Evolutionary conservation across 2,329 filamentous ascomycete species (phyloP).

Genomic region (Alternaria postmessia): DNA sequence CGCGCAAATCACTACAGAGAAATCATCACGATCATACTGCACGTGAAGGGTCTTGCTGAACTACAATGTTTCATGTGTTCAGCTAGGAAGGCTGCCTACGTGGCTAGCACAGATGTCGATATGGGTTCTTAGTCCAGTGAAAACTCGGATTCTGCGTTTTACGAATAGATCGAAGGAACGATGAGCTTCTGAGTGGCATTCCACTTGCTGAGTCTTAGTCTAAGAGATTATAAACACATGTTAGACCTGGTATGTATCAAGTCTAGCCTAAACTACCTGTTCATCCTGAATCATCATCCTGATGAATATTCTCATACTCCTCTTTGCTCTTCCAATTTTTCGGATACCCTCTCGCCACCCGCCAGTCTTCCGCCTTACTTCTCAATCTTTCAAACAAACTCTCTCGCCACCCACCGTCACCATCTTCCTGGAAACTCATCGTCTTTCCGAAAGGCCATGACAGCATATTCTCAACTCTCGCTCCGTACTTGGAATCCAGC

Average conservation of each 20-base stretch:
- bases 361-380: constrained; percentile 50
- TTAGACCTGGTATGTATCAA: neutral
- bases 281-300: neutral
- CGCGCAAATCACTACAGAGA: neutral
- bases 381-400: constrained; percentile 42
- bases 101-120: no score
- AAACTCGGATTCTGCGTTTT: no score
- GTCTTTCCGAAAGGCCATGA: constrained; percentile 53
- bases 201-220: neutral
- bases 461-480: constrained; percentile 57
- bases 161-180: no score
- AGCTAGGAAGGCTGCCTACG: no score
- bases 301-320: neutral
- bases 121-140: no score
- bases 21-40: neutral
- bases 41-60: neutral
- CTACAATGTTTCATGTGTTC: neutral
- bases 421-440: constrained; percentile 40
- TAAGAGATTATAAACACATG: neutral
- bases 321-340: constrained; percentile 43
- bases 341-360: constrained; percentile 43
- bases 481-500: constrained; percentile 55
- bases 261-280: neutral
- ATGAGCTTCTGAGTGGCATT: neutral
- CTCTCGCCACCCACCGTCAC: constrained; percentile 55